Evolutionary conservation across 192 early-diverging fungal genomes (phyloP), one percentile per base, ranked within the genome.

Genomic region (Backusella luteola): DNA sequence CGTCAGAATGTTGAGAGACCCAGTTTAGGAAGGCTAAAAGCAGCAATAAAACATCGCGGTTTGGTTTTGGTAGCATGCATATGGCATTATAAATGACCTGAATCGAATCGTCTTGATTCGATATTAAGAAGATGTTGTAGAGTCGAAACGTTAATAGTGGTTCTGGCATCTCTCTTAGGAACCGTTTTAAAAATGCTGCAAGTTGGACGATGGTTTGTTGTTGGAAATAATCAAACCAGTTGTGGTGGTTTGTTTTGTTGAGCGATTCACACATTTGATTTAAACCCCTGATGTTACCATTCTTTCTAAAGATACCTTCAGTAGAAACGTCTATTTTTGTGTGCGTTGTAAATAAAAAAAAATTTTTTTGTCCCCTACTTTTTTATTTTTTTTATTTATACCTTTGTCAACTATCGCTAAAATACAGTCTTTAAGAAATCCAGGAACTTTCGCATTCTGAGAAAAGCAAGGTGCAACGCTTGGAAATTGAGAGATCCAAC

Each of bases 301-400:
- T 78, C 19, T 78, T 78, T 41, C 77, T 53, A 53, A 78, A 78
- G 6, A 78, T 38, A 21, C 77, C 77, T 73, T 78, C 77, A 14
- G 66, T 67, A 4, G 71, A 68, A 59, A 78, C 42, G 17, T 90
- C 90, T 78, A 73, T 69, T 23, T 69, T 32, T 63, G n/a, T 69
- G 68, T 69, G 26, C 36, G 42, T 38, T 66, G 11, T 35, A 66
- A 63, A 63, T 46, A 42, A 76, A 35, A 38, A 23, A 49, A 26
- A 32, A 29, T 21, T n/a, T 0, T n/a, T 6, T 7, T 21, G 8
- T 14, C 11, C n/a, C n/a, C n/a, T 23, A 52, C 21, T 12, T 59
- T 26, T 12, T 12, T 56, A 9, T 53, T 21, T 53, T 53, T 21
- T 53, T n/a, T 53, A 21, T 59, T 3, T 56, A 9, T 71, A 71